Conservation (phyloP, 2,329 filamentous ascomycete genomes). For the Nigrograna mackinnonii region DNA sequence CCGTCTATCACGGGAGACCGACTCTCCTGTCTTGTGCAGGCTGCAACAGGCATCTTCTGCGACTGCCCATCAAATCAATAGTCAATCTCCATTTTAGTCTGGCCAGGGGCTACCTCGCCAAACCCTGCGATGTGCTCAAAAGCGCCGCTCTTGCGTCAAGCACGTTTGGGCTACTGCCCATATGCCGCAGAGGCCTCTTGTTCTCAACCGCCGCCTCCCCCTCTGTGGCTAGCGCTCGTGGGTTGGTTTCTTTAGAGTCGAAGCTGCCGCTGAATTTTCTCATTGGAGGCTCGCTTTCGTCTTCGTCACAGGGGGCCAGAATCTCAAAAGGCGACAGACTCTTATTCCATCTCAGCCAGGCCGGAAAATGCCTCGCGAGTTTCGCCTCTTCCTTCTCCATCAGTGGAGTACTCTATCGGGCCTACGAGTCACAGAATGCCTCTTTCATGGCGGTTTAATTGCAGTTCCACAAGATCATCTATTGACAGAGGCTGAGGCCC, state of each 20-base stretch:
- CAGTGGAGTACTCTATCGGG: slow-evolving; percentile 2
- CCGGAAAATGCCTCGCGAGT: slow-evolving; percentile 13
- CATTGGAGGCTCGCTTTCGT: slow-evolving; percentile 13
- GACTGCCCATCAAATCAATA: slow-evolving; percentile 22
- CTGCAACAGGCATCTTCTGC: slow-evolving; percentile 24
- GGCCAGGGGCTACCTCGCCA: slow-evolving; percentile 25
- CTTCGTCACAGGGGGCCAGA: slow-evolving; percentile 6
- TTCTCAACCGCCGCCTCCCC: slow-evolving; percentile 25
- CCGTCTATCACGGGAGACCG: slow-evolving; percentile 22
- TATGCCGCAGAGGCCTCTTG: slow-evolving; percentile 19
- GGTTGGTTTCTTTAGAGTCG: slow-evolving; percentile 12
- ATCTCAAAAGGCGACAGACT: background rate
- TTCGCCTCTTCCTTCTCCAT: slow-evolving; percentile 6
- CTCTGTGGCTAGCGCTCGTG: slow-evolving; percentile 14
- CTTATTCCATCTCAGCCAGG: slow-evolving; percentile 13
- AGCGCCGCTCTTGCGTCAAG: slow-evolving; percentile 27
- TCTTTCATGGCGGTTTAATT: slow-evolving; percentile 3
- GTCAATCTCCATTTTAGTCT: slow-evolving; percentile 17
- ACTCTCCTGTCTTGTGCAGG: slow-evolving; percentile 35
- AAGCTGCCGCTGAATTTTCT: slow-evolving; percentile 10
- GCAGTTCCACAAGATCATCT: slow-evolving; percentile 10
- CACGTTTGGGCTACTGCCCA: slow-evolving; percentile 27
- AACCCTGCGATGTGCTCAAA: slow-evolving; percentile 32
- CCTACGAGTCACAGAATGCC: slow-evolving; percentile 1
- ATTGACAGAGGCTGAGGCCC: slow-evolving; percentile 8